A percentile compares a stretch with the other conserved stretches of the same genome.
phyloP scores from a whole-genome alignment of 2,329 filamentous ascomycete genomes.

The Venturiaceae sp. region DNA sequence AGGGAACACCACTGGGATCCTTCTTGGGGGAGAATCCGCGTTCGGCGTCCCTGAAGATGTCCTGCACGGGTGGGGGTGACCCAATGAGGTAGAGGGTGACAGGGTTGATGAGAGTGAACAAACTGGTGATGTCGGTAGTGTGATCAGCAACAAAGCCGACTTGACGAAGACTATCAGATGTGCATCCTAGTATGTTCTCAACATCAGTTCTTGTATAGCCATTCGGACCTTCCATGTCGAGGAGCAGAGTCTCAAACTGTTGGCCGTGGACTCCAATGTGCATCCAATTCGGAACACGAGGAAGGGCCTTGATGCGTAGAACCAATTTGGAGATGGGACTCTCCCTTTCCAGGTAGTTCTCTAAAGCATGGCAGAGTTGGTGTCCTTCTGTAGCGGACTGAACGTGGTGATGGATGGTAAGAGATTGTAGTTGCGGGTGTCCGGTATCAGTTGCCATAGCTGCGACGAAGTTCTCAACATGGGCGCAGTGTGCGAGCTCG shows the following conservation, averaged over 20 bases:
- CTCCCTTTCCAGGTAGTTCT: background rate
- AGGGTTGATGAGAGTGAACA: background rate
- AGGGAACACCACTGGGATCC: background rate
- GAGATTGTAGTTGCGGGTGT: background rate
- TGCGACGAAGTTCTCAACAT: background rate
- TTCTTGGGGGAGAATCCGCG: background rate
- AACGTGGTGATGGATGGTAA: background rate
- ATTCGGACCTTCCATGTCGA: background rate
- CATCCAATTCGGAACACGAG: background rate
- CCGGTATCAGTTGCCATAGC: background rate
- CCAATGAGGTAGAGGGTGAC: background rate
- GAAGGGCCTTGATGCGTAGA: background rate
- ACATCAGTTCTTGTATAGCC: background rate
- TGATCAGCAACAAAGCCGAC: background rate
- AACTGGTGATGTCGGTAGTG: background rate
- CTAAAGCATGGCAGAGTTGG: background rate
- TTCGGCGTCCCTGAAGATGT: background rate
- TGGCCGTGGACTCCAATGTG: background rate
- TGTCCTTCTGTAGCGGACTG: background rate
- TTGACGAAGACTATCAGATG: background rate
- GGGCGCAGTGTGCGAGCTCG: background rate
- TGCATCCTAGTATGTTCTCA: background rate
- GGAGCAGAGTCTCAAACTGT: background rate
- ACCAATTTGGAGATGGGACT: background rate
- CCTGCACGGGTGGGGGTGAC: no score